Conservation (phyloP, 2,329 filamentous ascomycete species). For the Fusarium scirpi region DNA sequence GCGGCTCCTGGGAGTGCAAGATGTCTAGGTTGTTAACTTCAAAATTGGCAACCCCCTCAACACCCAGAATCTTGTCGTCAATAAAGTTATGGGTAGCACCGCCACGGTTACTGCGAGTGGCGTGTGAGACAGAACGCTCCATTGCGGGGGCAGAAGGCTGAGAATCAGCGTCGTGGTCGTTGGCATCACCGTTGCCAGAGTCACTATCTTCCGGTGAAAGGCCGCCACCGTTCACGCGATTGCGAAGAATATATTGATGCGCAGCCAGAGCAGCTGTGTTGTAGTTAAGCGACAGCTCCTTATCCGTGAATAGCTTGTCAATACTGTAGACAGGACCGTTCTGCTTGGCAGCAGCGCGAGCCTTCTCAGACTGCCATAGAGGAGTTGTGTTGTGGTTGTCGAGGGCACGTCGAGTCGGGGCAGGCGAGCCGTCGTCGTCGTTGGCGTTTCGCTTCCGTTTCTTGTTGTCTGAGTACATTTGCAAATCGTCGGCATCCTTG, state of each 20-base stretch:
- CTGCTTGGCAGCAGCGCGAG: slow-evolving; percentile 65
- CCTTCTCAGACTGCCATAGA: slow-evolving; percentile 72
- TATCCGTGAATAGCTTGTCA: slow-evolving; percentile 78
- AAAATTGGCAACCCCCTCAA: slow-evolving; percentile 71
- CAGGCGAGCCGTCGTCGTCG: slow-evolving; percentile 74
- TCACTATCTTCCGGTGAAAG: slow-evolving; percentile 67
- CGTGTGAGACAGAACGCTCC: slow-evolving; percentile 74
- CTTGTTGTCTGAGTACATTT: slow-evolving; percentile 66
- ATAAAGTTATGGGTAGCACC: slow-evolving; percentile 65
- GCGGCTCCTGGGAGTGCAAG: slow-evolving; percentile 64
- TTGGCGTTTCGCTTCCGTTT: slow-evolving; percentile 72
- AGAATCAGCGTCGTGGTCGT: slow-evolving; percentile 61
- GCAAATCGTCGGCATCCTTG: slow-evolving; percentile 69
- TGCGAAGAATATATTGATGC: slow-evolving; percentile 71
- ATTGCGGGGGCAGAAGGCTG: slow-evolving; percentile 65
- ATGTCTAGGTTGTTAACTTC: slow-evolving; percentile 69
- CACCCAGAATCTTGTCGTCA: slow-evolving; percentile 69
- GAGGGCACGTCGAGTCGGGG: slow-evolving; percentile 65
- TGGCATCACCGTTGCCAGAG: slow-evolving; percentile 63
- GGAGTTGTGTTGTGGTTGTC: slow-evolving; percentile 70
- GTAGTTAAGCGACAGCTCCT: slow-evolving; percentile 74
- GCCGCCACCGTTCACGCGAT: slow-evolving; percentile 64
- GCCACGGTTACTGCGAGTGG: slow-evolving; percentile 71
- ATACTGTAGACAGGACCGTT: slow-evolving; percentile 73
- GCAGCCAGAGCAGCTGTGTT: slow-evolving; percentile 72